Percentiles rank a stretch among this genome's conserved stretches.
phyloP scores from a whole-genome alignment of 192 early-diverging fungal genomes.

The Rhizophagus clarus region DNA sequence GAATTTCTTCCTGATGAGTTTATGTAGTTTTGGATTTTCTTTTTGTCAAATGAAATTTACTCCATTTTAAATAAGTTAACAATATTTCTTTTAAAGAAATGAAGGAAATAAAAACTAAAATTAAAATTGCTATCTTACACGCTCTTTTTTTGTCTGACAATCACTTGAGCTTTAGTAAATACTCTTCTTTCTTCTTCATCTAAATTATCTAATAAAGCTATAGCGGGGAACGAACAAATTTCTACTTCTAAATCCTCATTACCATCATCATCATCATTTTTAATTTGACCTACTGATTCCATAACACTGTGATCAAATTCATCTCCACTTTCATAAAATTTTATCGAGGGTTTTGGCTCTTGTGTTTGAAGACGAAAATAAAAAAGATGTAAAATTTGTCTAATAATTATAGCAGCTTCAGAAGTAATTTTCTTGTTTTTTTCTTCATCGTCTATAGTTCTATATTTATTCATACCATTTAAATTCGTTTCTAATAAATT shows the following conservation, averaged over 20 bases:
- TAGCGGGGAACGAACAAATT: conserved; percentile 18
- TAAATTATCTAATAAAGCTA: background rate
- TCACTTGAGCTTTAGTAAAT: conserved; percentile 26
- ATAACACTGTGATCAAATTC: background rate
- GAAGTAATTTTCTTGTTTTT: background rate
- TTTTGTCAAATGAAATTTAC: too few species aligned
- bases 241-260: conserved; percentile 2
- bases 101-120: too few species aligned
- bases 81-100: too few species aligned
- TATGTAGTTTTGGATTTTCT: too few species aligned
- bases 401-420: background rate
- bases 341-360: background rate
- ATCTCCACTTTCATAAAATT: background rate
- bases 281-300: background rate
- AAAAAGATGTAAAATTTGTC: conserved; percentile 10
- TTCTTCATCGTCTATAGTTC: background rate
- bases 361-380: conserved; percentile 16
- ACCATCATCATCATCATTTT: background rate
- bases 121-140: too few species aligned
- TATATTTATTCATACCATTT: background rate
- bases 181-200: background rate
- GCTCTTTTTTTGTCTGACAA: background rate
- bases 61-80: too few species aligned
- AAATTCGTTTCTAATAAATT: background rate
- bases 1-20: background rate